A percentile compares a stretch with the other conserved stretches of the same genome.
Evolutionary conservation across 2,329 filamentous ascomycete species (phyloP).

Genomic region (Zymoseptoria ardabiliae): DNA sequence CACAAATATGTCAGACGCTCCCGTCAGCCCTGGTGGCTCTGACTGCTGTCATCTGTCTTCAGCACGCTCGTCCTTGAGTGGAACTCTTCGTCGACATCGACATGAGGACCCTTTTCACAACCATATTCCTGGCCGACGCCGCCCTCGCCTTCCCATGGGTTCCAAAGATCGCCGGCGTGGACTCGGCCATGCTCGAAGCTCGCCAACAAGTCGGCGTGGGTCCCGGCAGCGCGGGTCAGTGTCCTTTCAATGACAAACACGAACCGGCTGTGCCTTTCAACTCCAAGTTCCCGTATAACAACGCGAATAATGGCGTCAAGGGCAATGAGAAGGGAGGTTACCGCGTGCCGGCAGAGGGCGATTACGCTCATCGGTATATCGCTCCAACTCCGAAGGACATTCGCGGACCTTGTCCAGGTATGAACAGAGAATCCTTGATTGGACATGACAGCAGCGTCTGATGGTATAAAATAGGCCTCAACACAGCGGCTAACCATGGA

Average conservation of each 20-base stretch:
- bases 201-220: slow-evolving; percentile 28
- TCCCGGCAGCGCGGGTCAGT: slow-evolving; percentile 25
- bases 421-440: too few species aligned
- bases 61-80: neutral
- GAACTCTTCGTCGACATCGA: neutral
- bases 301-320: slow-evolving; percentile 36
- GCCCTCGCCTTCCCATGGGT: slow-evolving; percentile 36
- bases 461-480: slow-evolving; percentile 29
- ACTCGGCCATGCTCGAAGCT: slow-evolving; percentile 27
- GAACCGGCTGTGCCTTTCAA: slow-evolving; percentile 31
- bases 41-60: neutral
- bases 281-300: slow-evolving; percentile 36
- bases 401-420: slow-evolving; percentile 27
- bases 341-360: slow-evolving; percentile 38
- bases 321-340: slow-evolving; percentile 39
- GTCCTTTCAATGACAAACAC: slow-evolving; percentile 36
- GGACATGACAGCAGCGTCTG: too few species aligned
- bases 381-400: slow-evolving; percentile 35
- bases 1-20: too few species aligned
- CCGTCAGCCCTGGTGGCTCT: neutral
- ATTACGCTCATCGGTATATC: slow-evolving; percentile 33
- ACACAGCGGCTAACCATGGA: slow-evolving; percentile 39
- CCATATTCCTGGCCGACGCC: slow-evolving; percentile 20
- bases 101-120: slow-evolving; percentile 23
- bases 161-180: slow-evolving; percentile 30